A percentile compares a stretch with the other conserved stretches of the same genome.
Conservation (phyloP, 2,329 filamentous ascomycete genomes). For the Colletotrichum phormii region DNA sequence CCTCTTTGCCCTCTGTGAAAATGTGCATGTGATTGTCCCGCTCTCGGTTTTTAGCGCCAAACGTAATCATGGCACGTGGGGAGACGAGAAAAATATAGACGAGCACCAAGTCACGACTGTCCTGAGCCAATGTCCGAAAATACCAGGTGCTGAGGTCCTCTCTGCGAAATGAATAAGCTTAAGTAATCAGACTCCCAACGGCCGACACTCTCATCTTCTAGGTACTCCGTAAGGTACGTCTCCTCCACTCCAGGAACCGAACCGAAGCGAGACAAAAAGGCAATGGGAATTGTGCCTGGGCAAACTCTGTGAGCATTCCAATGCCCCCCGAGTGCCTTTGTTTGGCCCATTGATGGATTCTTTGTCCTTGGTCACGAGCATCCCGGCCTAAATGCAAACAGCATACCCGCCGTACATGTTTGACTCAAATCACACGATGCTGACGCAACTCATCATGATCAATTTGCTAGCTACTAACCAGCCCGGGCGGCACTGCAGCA, state of each 20-base stretch:
- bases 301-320: neutral
- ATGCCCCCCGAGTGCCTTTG: neutral
- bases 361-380: neutral
- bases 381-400: neutral
- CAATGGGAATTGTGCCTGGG: too few species aligned
- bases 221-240: too few species aligned
- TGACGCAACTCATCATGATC: conserved; percentile 9
- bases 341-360: neutral
- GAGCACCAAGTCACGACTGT: neutral
- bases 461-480: neutral
- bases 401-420: neutral
- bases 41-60: conserved; percentile 14
- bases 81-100: neutral
- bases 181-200: conserved; percentile 27
- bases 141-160: conserved; percentile 6
- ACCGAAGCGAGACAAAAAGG: too few species aligned
- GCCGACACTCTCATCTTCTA: neutral
- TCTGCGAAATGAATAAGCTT: conserved; percentile 18
- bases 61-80: conserved; percentile 31
- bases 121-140: conserved; percentile 3
- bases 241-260: too few species aligned
- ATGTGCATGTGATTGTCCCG: conserved; percentile 20
- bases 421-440: conserved; percentile 12
- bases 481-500: neutral
- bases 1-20: neutral